These are phyloP conservation scores for Aspergillus heteromorphus DNA, from an alignment of 495 filamentous ascomycete species.

Conservation along the genomic window DNA sequence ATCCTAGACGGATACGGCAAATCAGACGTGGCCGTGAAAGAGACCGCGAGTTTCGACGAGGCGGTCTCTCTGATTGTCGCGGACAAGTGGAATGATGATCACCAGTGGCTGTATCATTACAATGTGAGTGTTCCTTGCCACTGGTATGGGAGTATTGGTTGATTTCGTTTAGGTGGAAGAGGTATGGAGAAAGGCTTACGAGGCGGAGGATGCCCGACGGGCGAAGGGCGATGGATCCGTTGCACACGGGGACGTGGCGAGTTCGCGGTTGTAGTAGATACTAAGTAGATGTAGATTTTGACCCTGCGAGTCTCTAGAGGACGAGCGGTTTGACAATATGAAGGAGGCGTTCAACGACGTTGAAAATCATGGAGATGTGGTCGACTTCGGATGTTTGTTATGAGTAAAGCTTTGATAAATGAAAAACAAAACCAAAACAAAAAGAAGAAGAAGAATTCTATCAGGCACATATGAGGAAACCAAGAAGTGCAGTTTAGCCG, in stretches of 20 bases:
- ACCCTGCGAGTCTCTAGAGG: no score
- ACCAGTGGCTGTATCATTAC: conserved; percentile 16
- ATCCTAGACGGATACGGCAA: conserved; percentile 14
- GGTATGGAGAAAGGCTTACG: conserved; percentile 8
- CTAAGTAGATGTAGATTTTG: no score
- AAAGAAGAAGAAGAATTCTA: no score
- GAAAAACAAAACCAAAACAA: no score
- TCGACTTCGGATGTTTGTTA: no score
- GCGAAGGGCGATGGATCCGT: neutral
- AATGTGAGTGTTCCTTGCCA: conserved; percentile 7
- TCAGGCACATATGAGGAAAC: no score
- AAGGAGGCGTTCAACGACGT: no score
- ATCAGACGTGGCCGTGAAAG: conserved; percentile 1
- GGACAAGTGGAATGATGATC: conserved; percentile 6
- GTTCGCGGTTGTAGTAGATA: neutral
- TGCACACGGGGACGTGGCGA: neutral
- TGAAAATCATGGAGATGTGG: no score
- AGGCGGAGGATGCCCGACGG: conserved; percentile 10
- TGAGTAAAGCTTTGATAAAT: no score
- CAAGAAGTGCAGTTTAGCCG: no score
- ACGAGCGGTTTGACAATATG: no score
- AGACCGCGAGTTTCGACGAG: conserved; percentile 9
- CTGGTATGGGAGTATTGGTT: neutral
- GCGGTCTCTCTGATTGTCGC: neutral
- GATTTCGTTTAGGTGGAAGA: conserved; percentile 11